Evolutionary conservation across 108 stramenopile genomes (phyloP).

Genomic region (Licmophora abbreviata): DNA sequence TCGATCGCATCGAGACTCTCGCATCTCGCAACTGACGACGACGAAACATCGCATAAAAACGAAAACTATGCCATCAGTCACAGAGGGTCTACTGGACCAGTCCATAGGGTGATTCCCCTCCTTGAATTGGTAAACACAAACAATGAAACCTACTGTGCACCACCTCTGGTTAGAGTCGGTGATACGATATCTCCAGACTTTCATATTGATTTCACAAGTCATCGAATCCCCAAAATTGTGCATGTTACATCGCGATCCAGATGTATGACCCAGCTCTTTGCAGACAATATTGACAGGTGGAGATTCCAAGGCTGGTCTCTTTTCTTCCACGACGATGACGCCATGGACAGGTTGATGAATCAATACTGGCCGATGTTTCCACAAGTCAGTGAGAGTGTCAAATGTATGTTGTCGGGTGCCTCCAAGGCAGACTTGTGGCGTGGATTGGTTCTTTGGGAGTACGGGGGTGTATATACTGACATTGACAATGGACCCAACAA

Average conservation of each 20-base stretch:
- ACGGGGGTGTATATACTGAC: conserved; percentile 43
- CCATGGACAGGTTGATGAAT: conserved; percentile 39
- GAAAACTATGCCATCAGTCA: too few relatives aligned
- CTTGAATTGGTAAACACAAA: too few relatives aligned
- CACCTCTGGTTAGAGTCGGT: too few relatives aligned
- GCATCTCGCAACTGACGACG: too few relatives aligned
- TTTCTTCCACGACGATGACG: conserved; percentile 61
- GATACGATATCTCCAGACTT: too few relatives aligned
- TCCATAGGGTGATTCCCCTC: too few relatives aligned
- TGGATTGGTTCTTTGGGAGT: conserved; percentile 43
- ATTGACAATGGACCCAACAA: conserved; percentile 34
- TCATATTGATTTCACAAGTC: too few relatives aligned
- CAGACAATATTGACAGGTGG: conserved; percentile 33
- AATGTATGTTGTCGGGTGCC: conserved; percentile 20
- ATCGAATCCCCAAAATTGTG: conserved; percentile 48
- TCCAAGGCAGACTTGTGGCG: conserved; percentile 42
- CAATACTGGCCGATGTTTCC: conserved; percentile 45
- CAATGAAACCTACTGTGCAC: too few relatives aligned
- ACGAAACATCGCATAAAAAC: too few relatives aligned
- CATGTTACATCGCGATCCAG: conserved; percentile 51
- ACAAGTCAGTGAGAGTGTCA: conserved; percentile 25
- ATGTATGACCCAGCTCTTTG: conserved; percentile 30
- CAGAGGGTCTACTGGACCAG: too few relatives aligned
- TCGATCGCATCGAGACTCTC: too few relatives aligned
- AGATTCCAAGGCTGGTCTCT: conserved; percentile 13